Conservation (phyloP, 345 rosid species). For the Linum trigynum region DNA sequence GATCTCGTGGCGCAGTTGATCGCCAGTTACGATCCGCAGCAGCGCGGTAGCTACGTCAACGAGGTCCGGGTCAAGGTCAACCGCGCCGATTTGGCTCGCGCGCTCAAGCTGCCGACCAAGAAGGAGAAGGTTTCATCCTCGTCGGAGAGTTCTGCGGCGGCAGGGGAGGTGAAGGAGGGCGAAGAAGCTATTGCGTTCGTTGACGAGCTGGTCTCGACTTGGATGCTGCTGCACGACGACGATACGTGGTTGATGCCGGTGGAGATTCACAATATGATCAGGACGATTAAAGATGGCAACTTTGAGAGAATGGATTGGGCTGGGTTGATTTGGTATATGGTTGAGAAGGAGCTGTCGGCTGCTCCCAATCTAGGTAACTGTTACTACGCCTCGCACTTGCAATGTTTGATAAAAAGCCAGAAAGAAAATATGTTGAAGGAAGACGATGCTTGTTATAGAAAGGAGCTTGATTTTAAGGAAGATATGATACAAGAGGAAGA, state of each 20-base stretch:
- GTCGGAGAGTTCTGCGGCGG: conserved; percentile 15
- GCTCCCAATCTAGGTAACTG: conserved; percentile 42
- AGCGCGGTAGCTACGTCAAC: conserved; percentile 52
- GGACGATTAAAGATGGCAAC: conserved; percentile 41
- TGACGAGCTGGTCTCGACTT: conserved; percentile 51
- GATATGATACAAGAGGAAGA: conserved; percentile 20
- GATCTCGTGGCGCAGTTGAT: conserved; percentile 56
- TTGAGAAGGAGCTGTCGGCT: conserved; percentile 61
- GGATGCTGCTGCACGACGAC: conserved; percentile 62
- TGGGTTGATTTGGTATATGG: conserved; percentile 71
- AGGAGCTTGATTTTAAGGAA: conserved; percentile 29
- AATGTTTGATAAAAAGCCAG: conserved; percentile 58
- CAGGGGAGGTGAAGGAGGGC: conserved; percentile 26
- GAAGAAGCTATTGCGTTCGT: conserved; percentile 45
- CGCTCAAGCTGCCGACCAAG: conserved; percentile 51
- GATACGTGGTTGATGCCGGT: conserved; percentile 74
- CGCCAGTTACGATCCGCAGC: conserved; percentile 32
- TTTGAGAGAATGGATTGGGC: conserved; percentile 77
- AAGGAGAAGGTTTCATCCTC: conserved; percentile 31
- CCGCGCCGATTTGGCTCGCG: conserved; percentile 77
- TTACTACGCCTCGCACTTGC: conserved; percentile 83
- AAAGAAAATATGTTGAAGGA: conserved; percentile 30
- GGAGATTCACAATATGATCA: conserved; percentile 39
- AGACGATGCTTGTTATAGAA: background rate
- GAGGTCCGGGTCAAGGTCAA: conserved; percentile 41